Evolutionary conservation across 257 asterid genomes (phyloP), one percentile per base, ranked within the genome.

Genomic region (Echium plantagineum): DNA sequence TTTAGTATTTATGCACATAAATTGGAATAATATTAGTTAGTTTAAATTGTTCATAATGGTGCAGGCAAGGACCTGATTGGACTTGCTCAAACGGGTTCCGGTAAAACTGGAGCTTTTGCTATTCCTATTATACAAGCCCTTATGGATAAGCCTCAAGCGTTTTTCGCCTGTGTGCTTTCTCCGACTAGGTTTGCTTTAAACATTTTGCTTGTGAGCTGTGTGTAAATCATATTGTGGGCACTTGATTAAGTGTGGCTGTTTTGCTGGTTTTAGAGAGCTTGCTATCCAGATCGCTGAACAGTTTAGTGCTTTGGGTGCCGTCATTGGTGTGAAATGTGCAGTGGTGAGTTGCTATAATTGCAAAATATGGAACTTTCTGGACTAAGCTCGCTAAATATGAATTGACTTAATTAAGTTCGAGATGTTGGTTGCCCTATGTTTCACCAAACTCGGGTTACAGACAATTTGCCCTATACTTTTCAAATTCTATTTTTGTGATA

Each of bases 11-110:
- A n/a, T n/a, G n/a, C n/a, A n/a, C n/a, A n/a, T n/a, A 24, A 24
- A 24, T 24, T 3, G 2, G 38, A 7, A 31, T 31, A 5, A 17
- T 15, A 60, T 28, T 55, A 15, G 26, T 30, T 42, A 18, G 35
- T 1, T 21, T 21, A 16, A 20, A n/a, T 35, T 31, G 9, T n/a
- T 15, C 28, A 49, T 63, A 52, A 31, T 55, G 42, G 31, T 57
- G 47, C 18, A 74, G 82, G 98, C 9, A 91, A 75, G 66, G 98
- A 91, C 71, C 67, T 91, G 8, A 84, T 91, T 61, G 98, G 87
- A 22, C 95, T 91, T 7, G 96, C 96, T 2, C 95, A 88, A 74
- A 91, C 98, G 9, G 98, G 98, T 64, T 91, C 98, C 2, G 98
- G 96, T 30, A 88, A 91, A 76, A 91, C 98, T 7, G 98, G 89